A percentile compares a stretch with the other conserved stretches of the same genome.
phyloP scores from a whole-genome alignment of 2,329 filamentous ascomycete genomes.

The Cordyceps tenuipes region DNA sequence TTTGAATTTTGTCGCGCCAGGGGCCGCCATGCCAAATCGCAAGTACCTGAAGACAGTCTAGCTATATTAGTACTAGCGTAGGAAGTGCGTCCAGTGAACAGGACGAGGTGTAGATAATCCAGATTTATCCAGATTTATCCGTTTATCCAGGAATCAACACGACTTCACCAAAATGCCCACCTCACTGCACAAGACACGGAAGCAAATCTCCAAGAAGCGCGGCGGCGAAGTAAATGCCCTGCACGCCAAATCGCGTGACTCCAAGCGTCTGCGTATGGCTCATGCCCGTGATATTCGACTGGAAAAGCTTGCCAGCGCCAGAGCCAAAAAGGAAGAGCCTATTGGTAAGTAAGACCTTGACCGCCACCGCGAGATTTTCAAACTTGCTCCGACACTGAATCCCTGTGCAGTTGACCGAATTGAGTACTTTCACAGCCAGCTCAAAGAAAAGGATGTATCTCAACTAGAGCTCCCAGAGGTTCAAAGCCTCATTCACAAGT shows the following conservation, averaged over 20 bases:
- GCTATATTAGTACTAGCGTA: not conserved
- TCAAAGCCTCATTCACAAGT: slow-evolving; percentile 55
- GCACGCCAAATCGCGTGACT: slow-evolving; percentile 84
- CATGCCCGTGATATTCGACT: slow-evolving; percentile 75
- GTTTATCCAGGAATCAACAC: not conserved
- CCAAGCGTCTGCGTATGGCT: slow-evolving; percentile 70
- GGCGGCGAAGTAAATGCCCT: slow-evolving; percentile 63
- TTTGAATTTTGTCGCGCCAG: slow-evolving; percentile 3
- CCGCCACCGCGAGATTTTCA: not conserved
- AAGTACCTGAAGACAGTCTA: not conserved
- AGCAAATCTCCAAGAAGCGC: slow-evolving; percentile 84
- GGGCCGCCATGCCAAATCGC: not conserved
- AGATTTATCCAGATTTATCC: no score
- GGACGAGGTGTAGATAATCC: no score
- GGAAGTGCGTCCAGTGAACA: not conserved
- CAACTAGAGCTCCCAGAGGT: slow-evolving; percentile 48
- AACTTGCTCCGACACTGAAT: slow-evolving; percentile 5
- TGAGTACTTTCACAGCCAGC: slow-evolving; percentile 60
- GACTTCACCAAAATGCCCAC: slow-evolving; percentile 55
- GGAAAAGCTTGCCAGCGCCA: slow-evolving; percentile 58
- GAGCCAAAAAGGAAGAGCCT: slow-evolving; percentile 65
- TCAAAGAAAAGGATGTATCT: slow-evolving; percentile 39
- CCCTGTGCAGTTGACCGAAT: slow-evolving; percentile 27
- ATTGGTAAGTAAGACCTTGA: slow-evolving; percentile 49
- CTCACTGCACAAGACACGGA: slow-evolving; percentile 73